Evolutionary conservation across 805 yeast genomes (phyloP), one percentile per base, ranked within the genome.

Genomic region (Lachancea waltii): DNA sequence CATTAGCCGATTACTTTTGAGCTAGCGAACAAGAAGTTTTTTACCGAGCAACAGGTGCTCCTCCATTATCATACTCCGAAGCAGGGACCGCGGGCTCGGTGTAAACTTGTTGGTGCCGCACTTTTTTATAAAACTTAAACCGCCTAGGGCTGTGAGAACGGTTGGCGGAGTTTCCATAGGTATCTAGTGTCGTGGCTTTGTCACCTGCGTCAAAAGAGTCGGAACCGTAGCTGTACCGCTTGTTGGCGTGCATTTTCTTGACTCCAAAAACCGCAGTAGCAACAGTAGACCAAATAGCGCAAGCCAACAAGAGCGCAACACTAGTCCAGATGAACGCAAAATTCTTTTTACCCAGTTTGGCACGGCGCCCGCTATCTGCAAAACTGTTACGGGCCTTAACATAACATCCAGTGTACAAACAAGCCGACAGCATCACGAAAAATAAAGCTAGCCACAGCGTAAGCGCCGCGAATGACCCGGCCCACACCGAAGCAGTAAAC

Each of bases 281-380:
- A 2, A 50, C 37, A 1, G 54, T 45, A 2, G 51, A 36, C 57
- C 58, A 53, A 21, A 53, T 33, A 5, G 53, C 35, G 30, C 47
- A 48, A 5, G 38, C 30, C 27, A 50, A 20, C 23, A 53, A 24
- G 33, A 53, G 39, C 20, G 50, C 50, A 4, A 50, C 56, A 6
- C 50, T 38, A 3, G 56, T 49, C 94, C 94, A 84, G 25, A 77
- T 60, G 42, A 80, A 72, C 10, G 77, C 85, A 56, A 81, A 67
- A 56, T 70, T 63, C 29, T 67, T 68, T 7, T 62, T 54, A 10
- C 81, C 80, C 28, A 78, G 28, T 3, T 47, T 54, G 2, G 81
- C 67, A 13, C 39, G 13, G 14, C 58, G 53, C n/a, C 73, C 73
- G 22, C 58, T 65, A 29, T 64, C 48, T 8, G 58, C 60, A 58